A percentile compares a stretch with the other conserved stretches of the same genome.
Evolutionary conservation across 495 filamentous ascomycete species (phyloP).

Genomic region (Xylaria grammica): DNA sequence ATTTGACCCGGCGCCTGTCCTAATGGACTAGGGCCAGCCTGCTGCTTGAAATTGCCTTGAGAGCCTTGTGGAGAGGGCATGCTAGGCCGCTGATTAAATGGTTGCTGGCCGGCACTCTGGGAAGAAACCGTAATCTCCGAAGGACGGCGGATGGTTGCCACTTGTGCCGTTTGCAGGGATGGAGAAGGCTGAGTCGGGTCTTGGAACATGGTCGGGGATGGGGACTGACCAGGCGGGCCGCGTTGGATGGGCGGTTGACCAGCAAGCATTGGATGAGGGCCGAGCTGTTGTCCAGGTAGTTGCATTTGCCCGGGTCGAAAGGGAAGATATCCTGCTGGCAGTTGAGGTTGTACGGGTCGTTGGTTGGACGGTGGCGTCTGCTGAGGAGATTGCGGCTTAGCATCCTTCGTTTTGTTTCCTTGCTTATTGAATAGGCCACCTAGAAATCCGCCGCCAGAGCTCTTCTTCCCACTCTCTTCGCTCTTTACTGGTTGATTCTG

Average conservation of each 20-base stretch:
- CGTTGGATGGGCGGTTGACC: conserved; percentile 30
- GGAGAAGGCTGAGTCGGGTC: conserved; percentile 22
- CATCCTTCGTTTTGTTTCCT: conserved; percentile 29
- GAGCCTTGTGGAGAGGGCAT: conserved; percentile 23
- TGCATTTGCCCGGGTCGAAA: conserved; percentile 33
- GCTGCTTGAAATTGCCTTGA: conserved; percentile 22
- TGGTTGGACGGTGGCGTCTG: conserved; percentile 22
- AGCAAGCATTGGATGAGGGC: conserved; percentile 30
- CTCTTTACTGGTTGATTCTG: conserved; percentile 25
- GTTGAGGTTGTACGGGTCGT: conserved; percentile 24
- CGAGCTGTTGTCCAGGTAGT: conserved; percentile 29
- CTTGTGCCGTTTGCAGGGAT: conserved; percentile 32
- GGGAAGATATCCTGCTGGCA: conserved; percentile 20
- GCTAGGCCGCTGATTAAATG: conserved; percentile 20
- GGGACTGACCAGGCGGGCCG: conserved; percentile 22
- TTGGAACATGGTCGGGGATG: conserved; percentile 13
- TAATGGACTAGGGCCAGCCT: conserved; percentile 13
- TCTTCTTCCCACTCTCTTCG: conserved; percentile 35
- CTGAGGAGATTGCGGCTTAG: conserved; percentile 28
- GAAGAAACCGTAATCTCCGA: conserved; percentile 36
- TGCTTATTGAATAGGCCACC: conserved; percentile 37
- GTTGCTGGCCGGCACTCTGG: conserved; percentile 24
- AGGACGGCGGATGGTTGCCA: conserved; percentile 31
- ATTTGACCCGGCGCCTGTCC: conserved; percentile 8
- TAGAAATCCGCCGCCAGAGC: conserved; percentile 28